A percentile compares a stretch with the other conserved stretches of the same genome.
Evolutionary conservation across 805 yeast genomes (phyloP).

Genomic region (Hanseniaspora clermontiae): DNA sequence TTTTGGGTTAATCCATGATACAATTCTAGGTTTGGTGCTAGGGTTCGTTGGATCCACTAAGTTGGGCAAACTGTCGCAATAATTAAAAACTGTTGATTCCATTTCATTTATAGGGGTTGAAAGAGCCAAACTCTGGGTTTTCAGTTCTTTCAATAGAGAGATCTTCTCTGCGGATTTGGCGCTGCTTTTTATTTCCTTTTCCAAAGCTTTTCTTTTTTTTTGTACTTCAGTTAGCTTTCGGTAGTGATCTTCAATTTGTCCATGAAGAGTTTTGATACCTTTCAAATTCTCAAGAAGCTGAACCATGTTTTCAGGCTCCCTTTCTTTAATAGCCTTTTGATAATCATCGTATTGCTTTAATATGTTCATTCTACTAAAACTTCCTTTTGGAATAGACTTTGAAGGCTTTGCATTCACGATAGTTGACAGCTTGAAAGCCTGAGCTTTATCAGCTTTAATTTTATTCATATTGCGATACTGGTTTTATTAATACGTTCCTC

Average conservation of each 20-base stretch:
- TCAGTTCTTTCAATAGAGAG: constrained; percentile 20
- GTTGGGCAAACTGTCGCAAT: constrained; percentile 52
- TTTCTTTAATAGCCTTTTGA: constrained; percentile 21
- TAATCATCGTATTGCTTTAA: constrained; percentile 17
- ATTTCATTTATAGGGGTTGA: constrained; percentile 19
- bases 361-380: constrained; percentile 22
- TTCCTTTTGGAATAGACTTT: constrained; percentile 17
- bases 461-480: neutral
- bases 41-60: constrained; percentile 39
- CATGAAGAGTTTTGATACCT: constrained; percentile 23
- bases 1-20: constrained; percentile 40
- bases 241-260: constrained; percentile 18
- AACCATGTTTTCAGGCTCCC: constrained; percentile 22
- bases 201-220: constrained; percentile 23
- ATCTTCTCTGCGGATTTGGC: constrained; percentile 15
- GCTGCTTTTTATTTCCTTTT: constrained; percentile 21
- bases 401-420: neutral
- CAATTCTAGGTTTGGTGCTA: constrained; percentile 32
- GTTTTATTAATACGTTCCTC: no score
- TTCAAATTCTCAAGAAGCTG: constrained; percentile 21
- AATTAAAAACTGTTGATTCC: constrained; percentile 29
- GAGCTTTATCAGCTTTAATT: neutral
- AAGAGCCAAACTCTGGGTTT: constrained; percentile 21
- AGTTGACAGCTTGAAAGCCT: neutral
- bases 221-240: constrained; percentile 23